Evolutionary conservation across 768 basidiomycete genomes (phyloP), one percentile per base, ranked within the genome.

Genomic region (Porpolomopsis calyptriformis): DNA sequence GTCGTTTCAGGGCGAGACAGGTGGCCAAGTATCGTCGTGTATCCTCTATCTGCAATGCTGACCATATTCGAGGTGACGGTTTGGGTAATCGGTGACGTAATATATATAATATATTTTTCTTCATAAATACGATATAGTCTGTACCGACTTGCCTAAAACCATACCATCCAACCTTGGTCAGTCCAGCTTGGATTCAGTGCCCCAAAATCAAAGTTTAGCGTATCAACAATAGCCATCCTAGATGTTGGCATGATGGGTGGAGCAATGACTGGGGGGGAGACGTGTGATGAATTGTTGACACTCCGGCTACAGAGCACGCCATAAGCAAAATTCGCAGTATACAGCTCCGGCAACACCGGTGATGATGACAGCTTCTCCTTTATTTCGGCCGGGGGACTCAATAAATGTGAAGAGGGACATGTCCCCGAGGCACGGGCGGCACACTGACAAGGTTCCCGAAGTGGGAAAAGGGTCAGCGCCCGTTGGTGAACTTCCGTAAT

Each of bases 191-290:
- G 61, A 44, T 67, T 65, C 48, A 75, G 52, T 6, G 71, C 70
- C 0, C 72, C 72, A 27, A 73, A 56, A 51, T 76, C 73, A 50
- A 76, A 70, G 52, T 71, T 71, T 18, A 71, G 55, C 16, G 69
- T 66, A 48, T 73, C 71, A 35, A 69, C 65, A 5, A 67, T 64
- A 1, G 64, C 62, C 58, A 70, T 59, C 53, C 66, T 67, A n/a
- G 69, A 68, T 2, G 62, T 51, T 33, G 57, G 62, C 16, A 20
- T 26, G n/a, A 25, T 24, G 34, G 25, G 19, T 29, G 29, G 29
- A 31, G 29, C 29, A 7, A 14, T 7, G 29, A 14, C 29, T 7
- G 29, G 29, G 29, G 29, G 29, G 14, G 41, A 24, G 26, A 24
- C 12, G 53, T 11, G 11, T 23, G 49, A 38, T 57, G 64, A 29